Conservation (phyloP, 164 flowering plant genomes). For the Akebia trifoliata region DNA sequence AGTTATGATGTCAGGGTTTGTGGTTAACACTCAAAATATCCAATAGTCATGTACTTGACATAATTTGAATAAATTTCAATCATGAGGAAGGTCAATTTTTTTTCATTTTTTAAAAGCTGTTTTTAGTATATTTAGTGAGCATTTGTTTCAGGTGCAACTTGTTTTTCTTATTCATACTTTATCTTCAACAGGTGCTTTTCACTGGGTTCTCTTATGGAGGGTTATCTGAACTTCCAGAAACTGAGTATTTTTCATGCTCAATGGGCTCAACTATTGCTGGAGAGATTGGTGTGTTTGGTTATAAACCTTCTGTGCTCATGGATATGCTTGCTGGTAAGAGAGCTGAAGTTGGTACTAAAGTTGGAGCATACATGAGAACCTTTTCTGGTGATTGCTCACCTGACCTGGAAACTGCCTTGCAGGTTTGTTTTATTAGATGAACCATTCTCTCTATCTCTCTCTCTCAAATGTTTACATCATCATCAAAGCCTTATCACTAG, state of each 20-base stretch:
- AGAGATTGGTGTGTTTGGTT: slow-evolving; percentile 94
- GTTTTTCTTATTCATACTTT: slow-evolving; percentile 2
- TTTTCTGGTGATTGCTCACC: slow-evolving; percentile 98
- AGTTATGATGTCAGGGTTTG: neutral
- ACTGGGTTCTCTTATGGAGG: slow-evolving; percentile 94
- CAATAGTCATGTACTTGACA: neutral
- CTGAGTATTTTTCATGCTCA: slow-evolving; percentile 70
- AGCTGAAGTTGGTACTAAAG: slow-evolving; percentile 83
- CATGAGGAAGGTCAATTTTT: neutral
- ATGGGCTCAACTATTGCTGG: slow-evolving; percentile 96
- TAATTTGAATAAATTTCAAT: neutral
- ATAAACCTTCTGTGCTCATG: slow-evolving; percentile 77
- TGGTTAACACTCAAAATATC: neutral
- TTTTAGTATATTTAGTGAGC: neutral
- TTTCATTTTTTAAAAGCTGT: neutral
- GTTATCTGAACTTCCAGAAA: slow-evolving; percentile 80
- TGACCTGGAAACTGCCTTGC: slow-evolving; percentile 95
- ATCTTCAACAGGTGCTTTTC: slow-evolving; percentile 66
- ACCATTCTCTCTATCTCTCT: neutral
- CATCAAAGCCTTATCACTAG: no score
- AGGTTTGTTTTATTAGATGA: slow-evolving; percentile 44
- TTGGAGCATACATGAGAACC: slow-evolving; percentile 90
- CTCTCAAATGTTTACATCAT: neutral
- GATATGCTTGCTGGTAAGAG: slow-evolving; percentile 99
- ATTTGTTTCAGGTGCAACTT: neutral